Evolutionary conservation across 108 stramenopile genomes (phyloP).

Genomic region (Nitzschia sp.): DNA sequence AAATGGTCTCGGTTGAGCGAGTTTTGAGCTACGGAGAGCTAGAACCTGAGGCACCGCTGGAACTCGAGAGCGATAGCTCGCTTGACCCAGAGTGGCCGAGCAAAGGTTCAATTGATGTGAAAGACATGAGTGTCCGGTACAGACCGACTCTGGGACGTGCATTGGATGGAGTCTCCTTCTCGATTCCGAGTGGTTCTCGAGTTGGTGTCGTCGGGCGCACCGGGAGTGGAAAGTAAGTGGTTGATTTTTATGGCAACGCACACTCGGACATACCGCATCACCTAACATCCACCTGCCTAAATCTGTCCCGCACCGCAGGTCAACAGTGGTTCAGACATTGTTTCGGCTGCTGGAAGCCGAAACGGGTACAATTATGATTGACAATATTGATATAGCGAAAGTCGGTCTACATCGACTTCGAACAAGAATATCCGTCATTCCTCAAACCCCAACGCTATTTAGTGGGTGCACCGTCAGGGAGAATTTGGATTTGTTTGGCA

Average conservation of each 20-base stretch:
- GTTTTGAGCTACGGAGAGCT: conserved; percentile 61
- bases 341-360: conserved; percentile 80
- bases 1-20: conserved; percentile 88
- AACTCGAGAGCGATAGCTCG: conserved; percentile 34
- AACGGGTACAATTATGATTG: conserved; percentile 71
- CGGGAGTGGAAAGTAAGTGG: conserved; percentile 34
- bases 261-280: too few species aligned
- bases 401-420: conserved; percentile 87
- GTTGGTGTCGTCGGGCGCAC: conserved; percentile 86
- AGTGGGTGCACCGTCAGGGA: conserved; percentile 87
- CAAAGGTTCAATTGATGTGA: conserved; percentile 57
- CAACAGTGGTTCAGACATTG: conserved; percentile 74
- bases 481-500: conserved; percentile 92
- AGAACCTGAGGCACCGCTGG: conserved; percentile 55
- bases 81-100: conserved; percentile 68
- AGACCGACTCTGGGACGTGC: conserved; percentile 60
- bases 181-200: conserved; percentile 58
- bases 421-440: conserved; percentile 82
- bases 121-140: conserved; percentile 67
- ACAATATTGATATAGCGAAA: conserved; percentile 75
- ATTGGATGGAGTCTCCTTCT: conserved; percentile 57
- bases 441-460: conserved; percentile 92
- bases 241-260: too few species aligned
- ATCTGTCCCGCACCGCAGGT: conserved; percentile 57
- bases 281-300: too few species aligned